These are phyloP conservation scores for Trichoderma breve DNA, from an alignment of 2,329 filamentous ascomycete genomes.

Conservation along the genomic window DNA sequence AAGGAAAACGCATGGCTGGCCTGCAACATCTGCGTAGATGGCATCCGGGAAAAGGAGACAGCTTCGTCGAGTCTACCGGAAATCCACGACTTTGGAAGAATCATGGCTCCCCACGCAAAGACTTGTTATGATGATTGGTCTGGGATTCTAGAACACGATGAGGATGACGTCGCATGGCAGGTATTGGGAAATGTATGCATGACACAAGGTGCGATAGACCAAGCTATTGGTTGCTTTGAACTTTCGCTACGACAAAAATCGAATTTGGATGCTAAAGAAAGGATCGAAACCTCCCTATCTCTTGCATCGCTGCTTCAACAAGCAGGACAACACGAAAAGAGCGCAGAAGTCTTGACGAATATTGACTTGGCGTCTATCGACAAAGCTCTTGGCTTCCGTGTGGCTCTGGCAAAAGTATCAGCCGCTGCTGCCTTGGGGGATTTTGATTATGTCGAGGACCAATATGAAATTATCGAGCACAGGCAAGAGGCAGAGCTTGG, in stretches of 20 bases:
- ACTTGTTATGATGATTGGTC: constrained; percentile 30
- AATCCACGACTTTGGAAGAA: constrained; percentile 28
- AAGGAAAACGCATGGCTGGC: constrained; percentile 28
- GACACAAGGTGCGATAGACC: constrained; percentile 27
- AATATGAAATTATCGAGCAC: constrained; percentile 26
- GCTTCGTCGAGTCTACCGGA: constrained; percentile 25
- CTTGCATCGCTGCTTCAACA: constrained; percentile 27
- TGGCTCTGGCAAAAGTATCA: constrained; percentile 27
- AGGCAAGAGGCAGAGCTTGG: constrained; percentile 28
- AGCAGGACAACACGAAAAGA: constrained; percentile 21
- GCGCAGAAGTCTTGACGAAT: constrained; percentile 24
- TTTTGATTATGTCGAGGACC: constrained; percentile 23
- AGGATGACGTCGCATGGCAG: constrained; percentile 39
- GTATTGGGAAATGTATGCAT: constrained; percentile 34
- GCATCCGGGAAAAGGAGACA: constrained; percentile 24
- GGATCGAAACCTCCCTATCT: constrained; percentile 26
- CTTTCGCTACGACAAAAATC: constrained; percentile 24
- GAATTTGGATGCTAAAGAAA: constrained; percentile 23
- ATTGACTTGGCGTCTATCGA: constrained; percentile 28
- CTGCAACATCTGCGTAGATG: constrained; percentile 28
- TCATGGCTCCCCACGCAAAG: constrained; percentile 31
- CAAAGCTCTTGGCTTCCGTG: constrained; percentile 25
- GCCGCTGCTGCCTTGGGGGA: constrained; percentile 26
- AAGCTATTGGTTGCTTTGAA: constrained; percentile 30
- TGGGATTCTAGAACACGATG: constrained; percentile 24